Evolutionary conservation across 2,329 filamentous ascomycete species (phyloP).

Genomic region (Lecanoromycetidae sp.): DNA sequence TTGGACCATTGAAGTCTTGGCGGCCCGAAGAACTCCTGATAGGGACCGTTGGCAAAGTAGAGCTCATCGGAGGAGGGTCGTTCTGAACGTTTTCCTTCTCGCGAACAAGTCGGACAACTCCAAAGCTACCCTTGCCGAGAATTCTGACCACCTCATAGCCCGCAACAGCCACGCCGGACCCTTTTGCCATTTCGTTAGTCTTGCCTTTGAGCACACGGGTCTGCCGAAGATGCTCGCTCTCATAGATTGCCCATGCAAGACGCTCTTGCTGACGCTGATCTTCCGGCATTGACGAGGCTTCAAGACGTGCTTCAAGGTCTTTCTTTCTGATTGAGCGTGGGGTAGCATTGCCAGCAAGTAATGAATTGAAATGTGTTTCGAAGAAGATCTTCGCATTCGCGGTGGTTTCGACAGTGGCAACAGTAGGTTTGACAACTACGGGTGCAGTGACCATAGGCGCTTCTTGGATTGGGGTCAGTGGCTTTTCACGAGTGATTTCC

Average conservation of each 20-base stretch:
- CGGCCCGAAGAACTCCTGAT: conserved; percentile 14
- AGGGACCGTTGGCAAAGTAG: not conserved
- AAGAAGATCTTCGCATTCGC: conserved; percentile 76
- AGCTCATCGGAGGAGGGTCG: not conserved
- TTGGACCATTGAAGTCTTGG: conserved; percentile 16
- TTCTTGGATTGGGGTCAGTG: conserved; percentile 16
- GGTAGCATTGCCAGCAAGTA: conserved; percentile 44
- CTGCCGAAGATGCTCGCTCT: conserved; percentile 65
- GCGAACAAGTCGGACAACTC: conserved; percentile 74
- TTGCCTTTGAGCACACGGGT: conserved; percentile 56
- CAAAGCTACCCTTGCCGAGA: conserved; percentile 88
- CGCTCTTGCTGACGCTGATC: conserved; percentile 45
- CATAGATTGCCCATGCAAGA: conserved; percentile 50
- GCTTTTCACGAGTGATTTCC: conserved; percentile 6
- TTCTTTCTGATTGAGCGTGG: conserved; percentile 50
- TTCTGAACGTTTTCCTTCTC: conserved; percentile 35
- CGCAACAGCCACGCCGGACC: conserved; percentile 41
- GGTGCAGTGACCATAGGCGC: conserved; percentile 9
- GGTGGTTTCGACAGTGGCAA: conserved; percentile 24
- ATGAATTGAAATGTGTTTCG: conserved; percentile 69
- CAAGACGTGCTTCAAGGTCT: conserved; percentile 53
- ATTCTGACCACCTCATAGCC: conserved; percentile 74
- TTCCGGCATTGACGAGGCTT: conserved; percentile 41
- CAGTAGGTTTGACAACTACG: too few relatives aligned
- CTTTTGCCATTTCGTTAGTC: conserved; percentile 30